phyloP scores from a whole-genome alignment of 2,329 filamentous ascomycete genomes.

The Paecilomyces sp. region DNA sequence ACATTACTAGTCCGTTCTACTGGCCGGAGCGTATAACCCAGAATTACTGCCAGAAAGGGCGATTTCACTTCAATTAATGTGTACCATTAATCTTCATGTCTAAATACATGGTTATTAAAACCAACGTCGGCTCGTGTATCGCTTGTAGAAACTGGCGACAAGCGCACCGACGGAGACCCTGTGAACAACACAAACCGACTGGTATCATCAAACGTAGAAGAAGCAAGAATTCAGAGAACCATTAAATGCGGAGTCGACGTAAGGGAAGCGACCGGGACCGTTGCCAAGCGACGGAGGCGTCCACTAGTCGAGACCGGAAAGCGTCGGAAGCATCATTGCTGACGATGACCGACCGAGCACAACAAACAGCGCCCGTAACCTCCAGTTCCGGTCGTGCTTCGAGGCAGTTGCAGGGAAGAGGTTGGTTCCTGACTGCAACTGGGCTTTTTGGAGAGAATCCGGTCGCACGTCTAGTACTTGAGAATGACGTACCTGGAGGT shows the following conservation, averaged over 20 bases:
- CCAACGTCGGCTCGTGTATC: not conserved
- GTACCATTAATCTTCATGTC: not conserved
- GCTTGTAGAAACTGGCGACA: not conserved
- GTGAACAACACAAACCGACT: not conserved
- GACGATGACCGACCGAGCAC: not conserved
- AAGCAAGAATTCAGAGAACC: not conserved
- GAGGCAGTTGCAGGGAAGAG: not conserved
- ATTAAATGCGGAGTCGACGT: not conserved
- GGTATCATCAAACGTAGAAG: not conserved
- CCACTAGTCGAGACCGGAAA: not conserved
- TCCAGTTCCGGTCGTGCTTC: not conserved
- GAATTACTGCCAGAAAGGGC: not conserved
- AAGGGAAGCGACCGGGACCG: not conserved
- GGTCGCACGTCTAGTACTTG: conserved; percentile 59
- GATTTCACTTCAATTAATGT: not conserved
- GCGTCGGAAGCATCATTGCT: not conserved
- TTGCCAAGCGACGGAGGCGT: not conserved
- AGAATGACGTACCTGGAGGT: conserved; percentile 68
- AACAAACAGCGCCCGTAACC: not conserved
- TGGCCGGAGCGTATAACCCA: not conserved
- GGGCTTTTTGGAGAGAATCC: not conserved
- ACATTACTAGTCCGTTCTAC: not conserved
- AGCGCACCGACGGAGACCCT: not conserved
- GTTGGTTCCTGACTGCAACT: not conserved
- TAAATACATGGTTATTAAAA: not conserved